A percentile compares a stretch with the other conserved stretches of the same genome.
Evolutionary conservation across 495 filamentous ascomycete genomes (phyloP).

Genomic region (Aeminium ludgeri): DNA sequence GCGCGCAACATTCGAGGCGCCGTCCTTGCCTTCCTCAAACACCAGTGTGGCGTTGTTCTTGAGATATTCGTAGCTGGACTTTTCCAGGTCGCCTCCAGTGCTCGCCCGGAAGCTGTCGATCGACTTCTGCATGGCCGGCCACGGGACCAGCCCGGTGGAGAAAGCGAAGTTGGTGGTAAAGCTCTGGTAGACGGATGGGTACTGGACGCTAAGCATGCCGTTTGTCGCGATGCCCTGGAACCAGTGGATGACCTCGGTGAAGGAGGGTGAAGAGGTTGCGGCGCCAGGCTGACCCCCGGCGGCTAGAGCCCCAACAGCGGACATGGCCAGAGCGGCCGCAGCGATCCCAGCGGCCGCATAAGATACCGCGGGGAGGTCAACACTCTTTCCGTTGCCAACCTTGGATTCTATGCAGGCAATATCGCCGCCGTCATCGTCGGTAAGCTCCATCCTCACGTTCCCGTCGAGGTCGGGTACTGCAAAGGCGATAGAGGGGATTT

Average conservation of each 20-base stretch:
- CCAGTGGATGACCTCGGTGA: slow-evolving; percentile 71
- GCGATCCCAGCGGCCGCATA: slow-evolving; percentile 78
- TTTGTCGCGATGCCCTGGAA: slow-evolving; percentile 91
- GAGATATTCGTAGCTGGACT: slow-evolving; percentile 59
- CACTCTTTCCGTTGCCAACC: slow-evolving; percentile 75
- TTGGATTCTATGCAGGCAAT: slow-evolving; percentile 72
- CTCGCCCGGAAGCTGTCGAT: slow-evolving; percentile 69
- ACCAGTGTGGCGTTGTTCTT: slow-evolving; percentile 50
- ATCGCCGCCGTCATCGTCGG: slow-evolving; percentile 38
- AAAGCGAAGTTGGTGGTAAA: slow-evolving; percentile 90
- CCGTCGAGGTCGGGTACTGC: slow-evolving; percentile 81
- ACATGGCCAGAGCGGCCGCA: slow-evolving; percentile 63
- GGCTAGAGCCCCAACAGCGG: slow-evolving; percentile 52
- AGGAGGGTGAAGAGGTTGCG: slow-evolving; percentile 60
- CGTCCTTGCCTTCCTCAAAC: slow-evolving; percentile 31
- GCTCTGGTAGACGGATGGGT: slow-evolving; percentile 70
- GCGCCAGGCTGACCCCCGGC: slow-evolving; percentile 44
- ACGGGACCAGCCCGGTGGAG: slow-evolving; percentile 69
- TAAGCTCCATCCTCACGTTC: slow-evolving; percentile 61
- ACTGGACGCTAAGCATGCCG: slow-evolving; percentile 83
- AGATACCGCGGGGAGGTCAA: slow-evolving; percentile 54
- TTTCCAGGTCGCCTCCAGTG: slow-evolving; percentile 77
- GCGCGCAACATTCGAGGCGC: slow-evolving; percentile 29
- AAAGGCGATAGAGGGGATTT: slow-evolving; percentile 86
- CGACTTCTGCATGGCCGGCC: slow-evolving; percentile 57